These are phyloP conservation scores for Trichosporon sp. DNA, from an alignment of 1,284 basidiomycete species.

Conservation along the genomic window DNA sequence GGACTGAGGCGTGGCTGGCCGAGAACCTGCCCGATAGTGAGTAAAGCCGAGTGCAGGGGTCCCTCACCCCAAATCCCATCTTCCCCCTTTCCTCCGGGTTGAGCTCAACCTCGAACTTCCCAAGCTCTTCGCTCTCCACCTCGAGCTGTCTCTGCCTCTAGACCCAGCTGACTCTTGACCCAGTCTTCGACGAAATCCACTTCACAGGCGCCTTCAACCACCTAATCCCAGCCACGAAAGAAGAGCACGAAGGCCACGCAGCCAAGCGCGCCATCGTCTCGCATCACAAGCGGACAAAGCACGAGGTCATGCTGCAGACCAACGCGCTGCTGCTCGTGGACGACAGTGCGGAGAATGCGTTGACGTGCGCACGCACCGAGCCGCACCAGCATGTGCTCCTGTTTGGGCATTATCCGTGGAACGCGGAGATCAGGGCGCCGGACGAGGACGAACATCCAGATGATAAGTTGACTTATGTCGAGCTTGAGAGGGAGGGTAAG, in stretches of 20 bases:
- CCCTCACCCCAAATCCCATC: too few relatives aligned
- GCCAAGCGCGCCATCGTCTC: constrained; percentile 51
- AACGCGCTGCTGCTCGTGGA: constrained; percentile 64
- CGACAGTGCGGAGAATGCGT: constrained; percentile 70
- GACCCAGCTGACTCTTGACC: not conserved
- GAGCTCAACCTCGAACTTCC: too few relatives aligned
- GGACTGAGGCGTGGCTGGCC: constrained; percentile 63
- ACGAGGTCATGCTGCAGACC: constrained; percentile 62
- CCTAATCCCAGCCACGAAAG: constrained; percentile 32
- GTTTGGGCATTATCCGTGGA: constrained; percentile 74
- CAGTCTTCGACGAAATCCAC: constrained; percentile 62
- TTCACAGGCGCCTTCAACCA: constrained; percentile 66
- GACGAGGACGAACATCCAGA: constrained; percentile 35
- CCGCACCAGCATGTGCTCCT: constrained; percentile 58
- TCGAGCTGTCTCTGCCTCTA: not conserved
- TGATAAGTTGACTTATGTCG: constrained; percentile 59
- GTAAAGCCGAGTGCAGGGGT: too few relatives aligned
- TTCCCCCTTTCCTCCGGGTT: not conserved
- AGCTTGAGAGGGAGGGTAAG: constrained; percentile 44
- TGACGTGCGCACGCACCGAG: constrained; percentile 53
- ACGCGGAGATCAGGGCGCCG: constrained; percentile 52
- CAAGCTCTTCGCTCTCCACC: too few relatives aligned
- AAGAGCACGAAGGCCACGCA: constrained; percentile 50
- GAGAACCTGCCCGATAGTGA: constrained; percentile 59
- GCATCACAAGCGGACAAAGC: constrained; percentile 60